Evolutionary conservation across 1,284 basidiomycete species (phyloP).

Genomic region (Heterobasidion occidentale): DNA sequence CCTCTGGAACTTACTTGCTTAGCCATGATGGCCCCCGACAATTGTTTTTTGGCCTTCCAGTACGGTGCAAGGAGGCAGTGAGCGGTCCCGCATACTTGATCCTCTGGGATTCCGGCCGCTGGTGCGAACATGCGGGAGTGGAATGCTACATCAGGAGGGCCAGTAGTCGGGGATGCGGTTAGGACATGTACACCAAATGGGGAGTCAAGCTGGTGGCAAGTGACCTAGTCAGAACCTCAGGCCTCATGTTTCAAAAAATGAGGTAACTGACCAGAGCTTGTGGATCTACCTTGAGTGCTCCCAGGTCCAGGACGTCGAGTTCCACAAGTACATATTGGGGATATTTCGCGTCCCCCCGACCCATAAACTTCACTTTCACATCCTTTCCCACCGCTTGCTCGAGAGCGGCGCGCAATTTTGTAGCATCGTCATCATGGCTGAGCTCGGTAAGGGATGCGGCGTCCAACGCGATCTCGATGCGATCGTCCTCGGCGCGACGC

Average conservation of each 20-base stretch:
- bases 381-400: slow-evolving; percentile 29
- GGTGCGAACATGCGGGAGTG: slow-evolving; percentile 44
- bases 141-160: slow-evolving; percentile 28
- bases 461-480: slow-evolving; percentile 30
- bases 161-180: slow-evolving; percentile 26
- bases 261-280: slow-evolving; percentile 30
- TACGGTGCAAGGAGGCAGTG: slow-evolving; percentile 46
- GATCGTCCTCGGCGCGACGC: slow-evolving; percentile 19
- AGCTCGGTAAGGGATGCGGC: slow-evolving; percentile 4
- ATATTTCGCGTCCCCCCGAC: slow-evolving; percentile 26
- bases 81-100: slow-evolving; percentile 51
- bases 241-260: neutral
- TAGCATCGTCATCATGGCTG: slow-evolving; percentile 11
- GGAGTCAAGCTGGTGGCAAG: slow-evolving; percentile 10
- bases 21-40: slow-evolving; percentile 28
- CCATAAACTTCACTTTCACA: slow-evolving; percentile 28
- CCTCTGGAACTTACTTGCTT: slow-evolving; percentile 45
- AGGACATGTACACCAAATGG: slow-evolving; percentile 27
- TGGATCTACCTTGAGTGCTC: slow-evolving; percentile 24
- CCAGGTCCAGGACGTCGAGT: slow-evolving; percentile 34
- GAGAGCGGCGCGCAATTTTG: slow-evolving; percentile 19
- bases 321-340: slow-evolving; percentile 33
- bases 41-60: slow-evolving; percentile 33
- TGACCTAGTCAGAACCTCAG: slow-evolving; percentile 3
- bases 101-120: slow-evolving; percentile 33